A percentile compares a stretch with the other conserved stretches of the same genome.
Conservation (phyloP, 2,329 filamentous ascomycete species). For the Colletotrichum liriopes region DNA sequence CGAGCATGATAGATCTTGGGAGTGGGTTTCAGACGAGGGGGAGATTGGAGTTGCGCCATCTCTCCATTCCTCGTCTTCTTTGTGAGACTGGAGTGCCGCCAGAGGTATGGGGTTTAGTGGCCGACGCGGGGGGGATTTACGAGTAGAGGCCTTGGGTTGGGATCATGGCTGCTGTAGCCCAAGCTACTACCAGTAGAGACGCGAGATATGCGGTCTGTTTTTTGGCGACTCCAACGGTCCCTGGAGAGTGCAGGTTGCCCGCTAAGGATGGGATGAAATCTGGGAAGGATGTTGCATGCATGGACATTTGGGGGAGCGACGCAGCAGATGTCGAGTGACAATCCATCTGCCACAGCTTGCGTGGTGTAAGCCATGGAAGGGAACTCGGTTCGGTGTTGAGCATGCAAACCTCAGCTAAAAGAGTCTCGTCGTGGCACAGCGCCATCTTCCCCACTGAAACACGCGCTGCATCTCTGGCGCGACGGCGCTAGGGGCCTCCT, state of each 20-base stretch:
- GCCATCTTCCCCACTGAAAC: slow-evolving; percentile 29
- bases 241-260: neutral
- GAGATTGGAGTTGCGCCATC: slow-evolving; percentile 23
- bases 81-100: slow-evolving; percentile 23
- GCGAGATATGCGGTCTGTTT: neutral
- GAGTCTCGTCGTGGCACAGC: slow-evolving; percentile 6
- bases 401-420: neutral
- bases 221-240: neutral
- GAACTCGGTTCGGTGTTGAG: neutral
- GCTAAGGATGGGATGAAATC: neutral
- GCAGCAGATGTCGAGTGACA: neutral
- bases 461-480: slow-evolving; percentile 28
- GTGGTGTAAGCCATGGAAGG: neutral
- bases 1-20: neutral
- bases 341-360: neutral
- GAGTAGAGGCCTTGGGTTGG: slow-evolving; percentile 11
- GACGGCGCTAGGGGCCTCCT: slow-evolving; percentile 11
- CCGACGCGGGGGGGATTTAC: slow-evolving; percentile 17
- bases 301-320: neutral
- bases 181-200: neutral
- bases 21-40: neutral
- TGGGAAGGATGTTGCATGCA: slow-evolving; percentile 13
- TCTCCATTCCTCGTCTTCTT: slow-evolving; percentile 21
- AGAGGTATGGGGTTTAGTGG: slow-evolving; percentile 34
- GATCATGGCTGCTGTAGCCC: slow-evolving; percentile 25